A percentile compares a stretch with the other conserved stretches of the same genome.
Evolutionary conservation across 2,329 filamentous ascomycete genomes (phyloP).

Genomic region (Fusarium sp.): DNA sequence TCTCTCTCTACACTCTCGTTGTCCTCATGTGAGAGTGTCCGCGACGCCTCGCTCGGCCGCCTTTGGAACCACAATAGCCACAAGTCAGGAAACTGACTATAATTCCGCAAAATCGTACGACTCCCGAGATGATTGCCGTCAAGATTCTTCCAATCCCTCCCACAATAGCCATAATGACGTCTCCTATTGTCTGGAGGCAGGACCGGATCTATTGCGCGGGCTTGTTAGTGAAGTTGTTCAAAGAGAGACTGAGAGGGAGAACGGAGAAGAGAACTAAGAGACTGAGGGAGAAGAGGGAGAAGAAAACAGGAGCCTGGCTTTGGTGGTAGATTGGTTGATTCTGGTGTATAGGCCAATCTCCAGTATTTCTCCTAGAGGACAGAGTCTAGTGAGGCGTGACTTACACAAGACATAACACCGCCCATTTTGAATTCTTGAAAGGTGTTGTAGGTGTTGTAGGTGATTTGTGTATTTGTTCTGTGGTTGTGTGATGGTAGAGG

Average conservation of each 20-base stretch:
- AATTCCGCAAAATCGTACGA: conserved; percentile 74
- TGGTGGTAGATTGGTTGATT: not conserved
- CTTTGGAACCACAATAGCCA: conserved; percentile 54
- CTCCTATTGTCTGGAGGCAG: conserved; percentile 73
- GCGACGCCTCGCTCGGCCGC: conserved; percentile 28
- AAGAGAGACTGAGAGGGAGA: not conserved
- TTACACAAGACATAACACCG: conserved; percentile 85
- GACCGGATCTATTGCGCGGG: conserved; percentile 62
- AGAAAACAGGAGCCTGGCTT: too few species aligned
- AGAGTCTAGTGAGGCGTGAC: conserved; percentile 51
- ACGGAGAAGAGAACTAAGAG: not conserved
- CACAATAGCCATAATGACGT: conserved; percentile 75
- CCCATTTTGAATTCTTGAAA: conserved; percentile 68
- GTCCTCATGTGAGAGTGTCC: conserved; percentile 29
- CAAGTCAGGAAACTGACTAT: conserved; percentile 75
- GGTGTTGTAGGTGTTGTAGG: conserved; percentile 15
- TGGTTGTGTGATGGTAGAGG: not conserved
- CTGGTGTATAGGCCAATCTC: not conserved
- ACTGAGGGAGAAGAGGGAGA: too few species aligned
- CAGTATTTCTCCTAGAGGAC: not conserved
- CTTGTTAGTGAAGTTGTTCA: conserved; percentile 27
- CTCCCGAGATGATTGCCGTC: conserved; percentile 74
- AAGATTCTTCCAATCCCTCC: conserved; percentile 74
- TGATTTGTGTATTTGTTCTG: conserved; percentile 6
- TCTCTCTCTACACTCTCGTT: conserved; percentile 25